Conservation (phyloP, 306 rosid species). For the Medicago truncatula region MtrunA17r5.0-ANR NC_053044.1:47929501-47930000, state of each 20-base stretch:
- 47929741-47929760: neutral
- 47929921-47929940: neutral
- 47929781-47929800: constrained; percentile 15
- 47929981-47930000: constrained; percentile 55
- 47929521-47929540: neutral
- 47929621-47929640: neutral
- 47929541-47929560: neutral
- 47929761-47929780: neutral
- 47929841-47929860: neutral
- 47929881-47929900: constrained; percentile 20
- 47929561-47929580: neutral
- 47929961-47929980: constrained; percentile 49
- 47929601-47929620: constrained; percentile 7
- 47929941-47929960: neutral
- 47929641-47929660: neutral
- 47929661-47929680: constrained; percentile 2
- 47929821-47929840: neutral
- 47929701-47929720: neutral
- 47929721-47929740: neutral
- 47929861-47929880: neutral
- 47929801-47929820: neutral
- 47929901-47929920: constrained; percentile 16
- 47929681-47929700: constrained; percentile 6
- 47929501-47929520: neutral
- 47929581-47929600: neutral